Evolutionary conservation across 352 stramenopile species (phyloP), one percentile per base, ranked within the genome.

Genomic region (Aphanomyces cochlioides): DNA sequence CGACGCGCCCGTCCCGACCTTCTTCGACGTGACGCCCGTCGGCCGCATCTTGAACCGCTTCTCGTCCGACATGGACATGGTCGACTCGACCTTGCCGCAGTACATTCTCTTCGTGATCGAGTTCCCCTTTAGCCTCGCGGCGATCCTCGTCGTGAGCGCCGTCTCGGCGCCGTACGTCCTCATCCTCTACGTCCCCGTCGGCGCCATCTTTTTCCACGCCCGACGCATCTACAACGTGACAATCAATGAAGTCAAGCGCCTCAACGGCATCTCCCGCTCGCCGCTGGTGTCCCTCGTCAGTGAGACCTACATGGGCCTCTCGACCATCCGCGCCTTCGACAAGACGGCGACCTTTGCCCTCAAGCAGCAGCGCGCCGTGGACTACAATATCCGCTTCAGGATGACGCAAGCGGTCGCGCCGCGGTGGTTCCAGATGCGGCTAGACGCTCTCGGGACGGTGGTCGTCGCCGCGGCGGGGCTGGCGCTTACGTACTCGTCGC

Each of bases 281-380:
- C 96, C 95, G 6, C 84, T 99, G 36, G 98, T 98, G 76, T 82
- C 88, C 2, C 83, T 97, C 66, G 90, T 98, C 47, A 90, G 82
- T 1, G 90, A 99, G 75, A 98, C 95, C 5, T 64, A 91, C 28
- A 80, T 80, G 63, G 87, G 87, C 10, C 70, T 93, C 48, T 77
- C 77, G 37, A 89, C 84, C 7, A 86, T 95, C 58, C 79, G 85
- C 28, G 77, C 78, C 3, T 95, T 92, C 66, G 69, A 83, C 4
- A 76, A 74, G 69, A 58, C 56, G 1, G 48, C 41, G 0, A 4
- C 36, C 10, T 81, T 78, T 50, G 40, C 56, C 3, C 59, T 41
- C 12, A 75, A 69, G 10, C 74, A 69, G 58, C 48, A 47, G 74
- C 28, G 50, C 67, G 56, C 47, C 77, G 7, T 93, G 3, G 84